Evolutionary conservation across 1,284 basidiomycete genomes (phyloP).

Genomic region (Ganoderma resinaceum): DNA sequence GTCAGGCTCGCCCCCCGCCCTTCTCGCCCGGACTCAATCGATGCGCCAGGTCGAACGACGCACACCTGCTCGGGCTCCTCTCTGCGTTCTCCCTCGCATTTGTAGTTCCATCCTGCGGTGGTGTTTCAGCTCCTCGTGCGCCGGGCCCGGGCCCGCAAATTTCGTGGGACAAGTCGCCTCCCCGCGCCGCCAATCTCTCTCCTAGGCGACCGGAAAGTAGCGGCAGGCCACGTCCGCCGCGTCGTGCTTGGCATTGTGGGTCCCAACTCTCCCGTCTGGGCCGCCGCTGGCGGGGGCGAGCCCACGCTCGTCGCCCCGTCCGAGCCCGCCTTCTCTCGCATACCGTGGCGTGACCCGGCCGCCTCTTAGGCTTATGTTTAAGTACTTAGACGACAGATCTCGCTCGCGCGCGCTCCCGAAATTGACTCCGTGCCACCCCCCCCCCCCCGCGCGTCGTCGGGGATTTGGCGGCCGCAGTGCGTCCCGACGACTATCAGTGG

Average conservation of each 20-base stretch:
- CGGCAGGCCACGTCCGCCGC: conserved; percentile 9
- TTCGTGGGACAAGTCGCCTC: background rate
- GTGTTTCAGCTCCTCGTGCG: background rate
- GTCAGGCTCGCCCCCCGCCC: background rate
- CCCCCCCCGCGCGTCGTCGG: background rate
- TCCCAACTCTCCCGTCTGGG: conserved; percentile 8
- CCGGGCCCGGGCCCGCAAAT: conserved; percentile 1
- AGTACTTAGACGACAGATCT: background rate
- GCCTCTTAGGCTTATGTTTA: background rate
- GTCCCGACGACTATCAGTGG: background rate
- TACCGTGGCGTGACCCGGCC: background rate
- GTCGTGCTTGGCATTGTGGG: conserved; percentile 11
- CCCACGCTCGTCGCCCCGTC: background rate
- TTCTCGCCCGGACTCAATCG: conserved; percentile 2
- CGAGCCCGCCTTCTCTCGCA: background rate
- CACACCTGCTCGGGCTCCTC: too few relatives aligned
- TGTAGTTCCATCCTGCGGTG: background rate
- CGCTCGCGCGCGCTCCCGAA: background rate
- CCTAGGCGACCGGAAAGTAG: conserved; percentile 22
- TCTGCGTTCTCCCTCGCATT: background rate
- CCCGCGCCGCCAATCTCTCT: conserved; percentile 17
- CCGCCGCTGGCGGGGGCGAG: background rate
- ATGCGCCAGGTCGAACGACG: background rate
- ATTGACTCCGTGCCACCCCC: background rate
- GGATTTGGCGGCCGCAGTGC: background rate